phyloP scores from a whole-genome alignment of 441 rosid species.

The Metrosideros polymorpha region DNA sequence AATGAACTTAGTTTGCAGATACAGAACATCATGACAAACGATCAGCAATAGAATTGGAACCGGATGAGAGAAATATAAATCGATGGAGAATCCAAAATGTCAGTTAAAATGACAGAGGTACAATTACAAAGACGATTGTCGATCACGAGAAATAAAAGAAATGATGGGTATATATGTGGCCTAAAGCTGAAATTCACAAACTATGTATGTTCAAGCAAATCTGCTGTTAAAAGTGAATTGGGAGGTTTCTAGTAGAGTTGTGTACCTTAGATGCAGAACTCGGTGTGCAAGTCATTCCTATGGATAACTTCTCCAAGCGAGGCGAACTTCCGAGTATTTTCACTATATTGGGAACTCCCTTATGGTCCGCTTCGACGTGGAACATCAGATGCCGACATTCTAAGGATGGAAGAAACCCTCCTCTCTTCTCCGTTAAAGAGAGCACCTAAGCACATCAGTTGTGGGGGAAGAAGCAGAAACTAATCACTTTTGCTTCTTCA shows the following conservation, averaged over 20 bases:
- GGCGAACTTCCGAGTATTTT: not conserved
- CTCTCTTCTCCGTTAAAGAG: not conserved
- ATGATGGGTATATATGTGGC: not conserved
- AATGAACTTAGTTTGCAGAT: not conserved
- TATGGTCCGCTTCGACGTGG: not conserved
- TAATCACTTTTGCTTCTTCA: not conserved
- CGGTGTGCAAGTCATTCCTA: not conserved
- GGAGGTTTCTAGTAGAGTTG: not conserved
- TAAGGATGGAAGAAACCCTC: not conserved
- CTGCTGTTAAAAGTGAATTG: not conserved
- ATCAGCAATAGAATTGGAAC: not conserved
- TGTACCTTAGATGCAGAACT: not conserved
- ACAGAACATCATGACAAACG: not conserved
- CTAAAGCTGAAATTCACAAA: not conserved
- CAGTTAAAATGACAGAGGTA: too few relatives aligned
- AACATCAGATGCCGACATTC: not conserved
- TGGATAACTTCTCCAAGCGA: not conserved
- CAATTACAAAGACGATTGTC: too few relatives aligned
- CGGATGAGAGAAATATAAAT: not conserved
- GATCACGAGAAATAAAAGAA: not conserved
- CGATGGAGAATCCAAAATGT: not conserved
- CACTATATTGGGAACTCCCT: not conserved
- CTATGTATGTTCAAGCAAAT: not conserved
- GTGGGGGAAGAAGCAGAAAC: not conserved
- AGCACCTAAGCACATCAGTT: not conserved